Percentiles rank a stretch among this genome's conserved stretches.
Conservation (phyloP, 345 rosid genomes). For the Acer yangbiense region DNA sequence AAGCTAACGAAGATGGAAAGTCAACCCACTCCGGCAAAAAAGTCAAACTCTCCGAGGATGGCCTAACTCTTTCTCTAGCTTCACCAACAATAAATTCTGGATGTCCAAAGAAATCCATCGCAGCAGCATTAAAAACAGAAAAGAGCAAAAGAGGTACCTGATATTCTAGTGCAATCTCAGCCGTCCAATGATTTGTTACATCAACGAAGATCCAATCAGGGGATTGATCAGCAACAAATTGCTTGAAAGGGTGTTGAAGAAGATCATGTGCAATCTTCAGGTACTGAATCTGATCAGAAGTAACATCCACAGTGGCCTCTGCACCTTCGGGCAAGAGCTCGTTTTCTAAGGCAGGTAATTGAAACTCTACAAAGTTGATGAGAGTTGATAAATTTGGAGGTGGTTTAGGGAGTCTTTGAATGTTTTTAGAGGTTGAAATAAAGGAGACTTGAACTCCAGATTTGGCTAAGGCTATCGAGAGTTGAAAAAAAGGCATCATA, state of each 20-base stretch:
- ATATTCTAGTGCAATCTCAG: constrained; percentile 17
- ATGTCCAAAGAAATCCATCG: not conserved
- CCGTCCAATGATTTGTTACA: constrained; percentile 17
- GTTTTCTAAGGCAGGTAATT: constrained; percentile 20
- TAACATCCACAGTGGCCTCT: constrained; percentile 42
- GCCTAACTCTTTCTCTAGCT: not conserved
- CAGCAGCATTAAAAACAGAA: constrained; percentile 17
- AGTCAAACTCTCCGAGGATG: constrained; percentile 22
- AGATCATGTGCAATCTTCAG: constrained; percentile 34
- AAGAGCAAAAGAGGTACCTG: constrained; percentile 22
- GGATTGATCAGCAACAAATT: not conserved
- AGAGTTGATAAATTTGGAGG: constrained; percentile 21
- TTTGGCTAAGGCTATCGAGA: constrained; percentile 21
- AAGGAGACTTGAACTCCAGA: constrained; percentile 21
- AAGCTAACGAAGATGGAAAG: constrained; percentile 23
- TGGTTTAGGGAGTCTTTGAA: constrained; percentile 31
- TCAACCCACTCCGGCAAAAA: constrained; percentile 25
- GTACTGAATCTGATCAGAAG: constrained; percentile 15
- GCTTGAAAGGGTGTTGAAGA: constrained; percentile 26
- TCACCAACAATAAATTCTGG: constrained; percentile 12
- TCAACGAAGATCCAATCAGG: constrained; percentile 43
- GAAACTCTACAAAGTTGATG: constrained; percentile 15
- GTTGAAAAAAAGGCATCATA: constrained; percentile 26
- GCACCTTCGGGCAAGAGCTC: constrained; percentile 15
- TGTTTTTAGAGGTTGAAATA: constrained; percentile 24